Base-by-base conservation (phyloP, 1,139 yeast genomes). In the Oligophagozyma castellii region DNA sequence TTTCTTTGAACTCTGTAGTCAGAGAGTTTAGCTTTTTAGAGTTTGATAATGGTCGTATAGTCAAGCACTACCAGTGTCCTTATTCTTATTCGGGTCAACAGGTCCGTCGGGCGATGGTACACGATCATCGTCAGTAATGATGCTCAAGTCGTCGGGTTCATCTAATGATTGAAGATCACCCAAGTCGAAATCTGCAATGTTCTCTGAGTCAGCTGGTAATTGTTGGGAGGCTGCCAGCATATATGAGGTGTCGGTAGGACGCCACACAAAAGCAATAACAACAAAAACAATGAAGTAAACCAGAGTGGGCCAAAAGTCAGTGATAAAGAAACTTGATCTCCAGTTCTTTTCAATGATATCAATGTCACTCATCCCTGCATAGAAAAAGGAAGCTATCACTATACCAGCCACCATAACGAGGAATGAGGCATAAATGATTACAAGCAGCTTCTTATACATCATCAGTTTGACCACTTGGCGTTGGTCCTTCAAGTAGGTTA, bases 191-290 rank as follows among this genome's bases (percentile, higher is more conserved):
- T 77, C 92, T 28, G 73, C 81, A 22, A 67, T 77, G 23, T 68
- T 73, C 35, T 72, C 80, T 27, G 73, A 80, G 36, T 75, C 84
- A 22, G 86, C 81, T 16, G 95, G 80, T 33, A 89, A 62, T 58
- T 92, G 96, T 35, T 83, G 84, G 3, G 95, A 83, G 43, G 86
- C 86, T 12, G 96, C 98, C 51, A 89, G 70, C 70, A 93, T 75
- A 47, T 86, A 78, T 39, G 94, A 84, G 24, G 94, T 83, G 45
- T 80, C 93, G 0, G 96, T 86, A 28, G 98, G 98, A 56, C 98
- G 73, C 98, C 98, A 92, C 40, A 89, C 70, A 63, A 84, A 74
- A 8, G 95, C 81, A 42, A 92, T 65, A 5, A 86, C 72, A 49
- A 79, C 68, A 53, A 89, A 86, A 27, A 86, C 86, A 27, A 75